Conservation (phyloP, 1,139 yeast genomes). For the Blastobotrys serpentis region DNA sequence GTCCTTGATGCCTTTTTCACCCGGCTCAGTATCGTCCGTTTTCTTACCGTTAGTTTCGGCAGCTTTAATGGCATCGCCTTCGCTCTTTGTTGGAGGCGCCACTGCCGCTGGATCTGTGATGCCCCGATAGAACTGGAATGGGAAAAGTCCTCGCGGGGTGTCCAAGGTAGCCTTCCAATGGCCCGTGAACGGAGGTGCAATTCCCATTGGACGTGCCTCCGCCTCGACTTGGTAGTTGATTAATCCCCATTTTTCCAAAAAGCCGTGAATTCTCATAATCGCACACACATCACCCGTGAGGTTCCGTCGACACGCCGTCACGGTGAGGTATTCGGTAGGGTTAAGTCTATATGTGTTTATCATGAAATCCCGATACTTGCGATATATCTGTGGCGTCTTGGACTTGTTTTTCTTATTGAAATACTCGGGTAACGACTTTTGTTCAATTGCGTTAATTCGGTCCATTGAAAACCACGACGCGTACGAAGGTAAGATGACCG, state of each 20-base stretch:
- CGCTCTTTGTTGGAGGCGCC: conserved; percentile 11
- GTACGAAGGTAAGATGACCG: conserved; percentile 90
- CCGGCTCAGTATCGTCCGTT: conserved; percentile 27
- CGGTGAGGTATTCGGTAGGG: conserved; percentile 88
- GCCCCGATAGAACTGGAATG: conserved; percentile 60
- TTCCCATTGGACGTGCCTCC: conserved; percentile 65
- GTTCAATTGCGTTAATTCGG: conserved; percentile 62
- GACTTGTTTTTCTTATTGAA: conserved; percentile 72
- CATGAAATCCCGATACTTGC: conserved; percentile 90
- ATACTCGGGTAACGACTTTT: conserved; percentile 85
- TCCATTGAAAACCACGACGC: conserved; percentile 85
- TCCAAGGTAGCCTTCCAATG: conserved; percentile 57
- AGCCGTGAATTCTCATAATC: conserved; percentile 83
- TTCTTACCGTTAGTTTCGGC: conserved; percentile 44
- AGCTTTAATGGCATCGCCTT: neutral
- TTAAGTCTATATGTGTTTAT: conserved; percentile 86
- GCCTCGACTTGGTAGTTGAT: conserved; percentile 90
- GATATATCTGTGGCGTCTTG: conserved; percentile 85
- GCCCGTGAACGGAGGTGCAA: conserved; percentile 67
- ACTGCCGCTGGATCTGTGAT: conserved; percentile 33
- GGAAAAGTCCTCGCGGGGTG: conserved; percentile 92
- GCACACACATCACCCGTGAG: conserved; percentile 96
- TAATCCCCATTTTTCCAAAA: conserved; percentile 93
- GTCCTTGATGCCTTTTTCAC: neutral
- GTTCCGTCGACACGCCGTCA: conserved; percentile 92